Evolutionary conservation across 306 rosid species (phyloP).

Genomic region (Sesbania bispinosa): DNA sequence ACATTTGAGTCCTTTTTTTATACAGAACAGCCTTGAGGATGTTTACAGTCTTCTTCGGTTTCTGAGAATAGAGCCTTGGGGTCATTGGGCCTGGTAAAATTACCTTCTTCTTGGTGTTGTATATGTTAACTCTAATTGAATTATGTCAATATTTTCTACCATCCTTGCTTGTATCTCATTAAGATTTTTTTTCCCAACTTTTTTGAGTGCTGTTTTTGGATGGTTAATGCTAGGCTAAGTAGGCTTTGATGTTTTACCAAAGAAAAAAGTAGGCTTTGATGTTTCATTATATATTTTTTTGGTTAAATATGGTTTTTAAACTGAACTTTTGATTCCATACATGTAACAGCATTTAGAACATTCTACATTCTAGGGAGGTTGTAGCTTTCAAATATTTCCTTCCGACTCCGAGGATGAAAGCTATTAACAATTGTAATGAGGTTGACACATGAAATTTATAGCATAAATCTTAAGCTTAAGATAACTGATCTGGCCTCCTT

Average conservation of each 20-base stretch:
- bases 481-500: background rate
- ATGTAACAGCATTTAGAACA: constrained; percentile 1
- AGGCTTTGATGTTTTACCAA: background rate
- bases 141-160: background rate
- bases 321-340: constrained; percentile 7
- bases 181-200: background rate
- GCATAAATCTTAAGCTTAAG: constrained; percentile 9
- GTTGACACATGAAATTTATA: background rate
- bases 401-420: constrained; percentile 10
- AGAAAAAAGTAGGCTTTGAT: too few species aligned
- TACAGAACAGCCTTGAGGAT: constrained; percentile 88
- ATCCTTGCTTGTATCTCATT: constrained; percentile 1
- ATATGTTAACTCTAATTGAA: background rate
- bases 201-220: background rate
- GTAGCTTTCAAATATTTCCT: constrained; percentile 15
- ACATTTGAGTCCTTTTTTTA: constrained; percentile 32
- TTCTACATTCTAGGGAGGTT: constrained; percentile 15
- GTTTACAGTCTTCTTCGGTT: constrained; percentile 93
- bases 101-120: constrained; percentile 4
- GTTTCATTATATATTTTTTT: background rate
- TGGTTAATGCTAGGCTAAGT: background rate
- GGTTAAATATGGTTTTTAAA: background rate
- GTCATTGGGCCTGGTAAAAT: constrained; percentile 92
- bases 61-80: constrained; percentile 96
- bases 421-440: constrained; percentile 10